Base-by-base conservation (phyloP, 495 filamentous ascomycete species). In the Annulohypoxylon nitens region DNA sequence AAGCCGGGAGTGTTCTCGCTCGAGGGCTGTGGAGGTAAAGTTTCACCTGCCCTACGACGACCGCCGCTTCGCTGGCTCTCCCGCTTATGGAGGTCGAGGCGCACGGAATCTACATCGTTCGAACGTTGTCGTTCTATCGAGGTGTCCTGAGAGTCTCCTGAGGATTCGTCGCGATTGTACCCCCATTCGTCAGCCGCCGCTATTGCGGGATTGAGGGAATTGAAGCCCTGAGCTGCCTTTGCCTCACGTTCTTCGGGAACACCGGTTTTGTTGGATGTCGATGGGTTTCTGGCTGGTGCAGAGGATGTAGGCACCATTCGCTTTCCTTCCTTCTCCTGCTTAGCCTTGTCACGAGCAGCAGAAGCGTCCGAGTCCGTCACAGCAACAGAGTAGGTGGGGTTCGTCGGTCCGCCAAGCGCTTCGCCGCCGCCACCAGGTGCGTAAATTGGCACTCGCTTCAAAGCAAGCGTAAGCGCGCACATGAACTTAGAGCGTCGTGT, bases 401-500 rank as follows among this genome's bases (percentile, higher is more conserved):
- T 92, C 20, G 83, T 85, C 11, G 86, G 86, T 36, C 89, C 90
- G 18, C 93, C 93, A 0, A 93, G 81, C 18, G 86, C 72, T 34
- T 92, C 89, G 67, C 84, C 85, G 48, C 90, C 92, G 39, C 88
- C 92, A 30, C 93, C 94, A 67, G 95, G 94, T 25, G 81, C 89
- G 74, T 95, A 90, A 76, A 99, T 97, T 4, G 93, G 94, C 14
- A 99, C 88, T 80, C 90, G 92, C 80, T 93, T 92, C 39, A 98
- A 84, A 8, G 96, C 95, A 9, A 94, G 82, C 6, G 97, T 90
- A 45, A 99, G 86, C 3, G 96, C 96, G 76, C 94, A 97, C 90
- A 98, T 96, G 83, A 99, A 97, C 80, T 97, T 98, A 76, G 93
- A 96, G 61, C 95, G 91, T 47, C 96, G 90, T 14, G 92, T 87